Evolutionary conservation across 2,329 filamentous ascomycete species (phyloP), one percentile per base, ranked within the genome.

Genomic region (Arachnomyces sp.): DNA sequence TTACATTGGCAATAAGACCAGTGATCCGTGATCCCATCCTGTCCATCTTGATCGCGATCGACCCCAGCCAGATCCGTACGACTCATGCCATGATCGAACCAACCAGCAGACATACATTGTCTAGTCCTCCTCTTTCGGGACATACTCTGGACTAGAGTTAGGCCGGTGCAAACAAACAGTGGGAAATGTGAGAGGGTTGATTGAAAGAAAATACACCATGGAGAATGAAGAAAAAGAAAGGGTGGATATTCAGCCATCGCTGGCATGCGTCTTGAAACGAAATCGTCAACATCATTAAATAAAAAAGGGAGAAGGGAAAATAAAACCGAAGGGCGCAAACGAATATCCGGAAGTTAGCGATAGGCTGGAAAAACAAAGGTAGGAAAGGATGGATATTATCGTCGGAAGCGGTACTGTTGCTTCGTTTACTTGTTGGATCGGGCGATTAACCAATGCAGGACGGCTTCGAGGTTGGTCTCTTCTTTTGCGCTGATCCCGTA

Each of bases 401-500:
- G 34, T 34, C 40, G 28, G 18, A 43, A 42, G 39, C 13, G 33
- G 44, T 32, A 49, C 38, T 39, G 36, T 21, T 11, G 12, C 6
- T 13, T 11, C 21, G 7, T 31, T 78, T 67, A 88, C 67, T 82
- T 82, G 60, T 75, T 86, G 48, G 88, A 83, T 62, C 86, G 84
- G 52, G 88, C 90, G 63, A 98, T 90, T 61, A 98, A 73, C 86
- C 92, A 98, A 62, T 95, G 86, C 55, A 98, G 73, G 38, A 98
- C 92, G 5, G 90, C 92, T 59, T 98, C 90, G 50, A 98, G 79
- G 67, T 98, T 98, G 43, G 90, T 98, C 69, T 98, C 92, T 63
- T 96, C 90, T 66, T 96, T 96, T 45, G 90, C 92, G 62, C 89
- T 95, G 68, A 98, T 95, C 46, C 90, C 90, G 65, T 98, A 98